Base-by-base conservation (phyloP, 257 asterid species). In the Primulina eburnea region DNA sequence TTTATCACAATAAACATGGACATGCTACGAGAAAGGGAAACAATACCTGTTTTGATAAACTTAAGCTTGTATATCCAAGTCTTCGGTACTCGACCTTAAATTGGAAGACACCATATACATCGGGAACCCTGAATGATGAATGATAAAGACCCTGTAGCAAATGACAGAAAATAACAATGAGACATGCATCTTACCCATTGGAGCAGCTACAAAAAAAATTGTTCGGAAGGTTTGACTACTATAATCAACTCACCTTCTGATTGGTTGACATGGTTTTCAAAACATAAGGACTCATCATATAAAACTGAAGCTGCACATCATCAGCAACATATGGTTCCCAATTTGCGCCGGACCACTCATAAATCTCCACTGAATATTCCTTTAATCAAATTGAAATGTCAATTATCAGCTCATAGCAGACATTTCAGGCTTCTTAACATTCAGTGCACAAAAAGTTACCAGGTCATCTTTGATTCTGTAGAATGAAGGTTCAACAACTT, bases 211-310 rank as follows among this genome's bases (percentile, higher is more conserved):
- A 24, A 47, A 16, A 77, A 55, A 47, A 47, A 72, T n/a, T n/a
- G 11, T 14, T 57, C 6, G 28, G 47, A 33, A 67, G 70, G 11
- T 11, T 60, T 60, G 16, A 40, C 67, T 40, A 29, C 62, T 16
- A 33, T 34, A 67, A 32, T 58, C 29, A 57, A 62, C 16, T 29
- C 75, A 89, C 98, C 97, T 92, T 85, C 79, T 80, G 69, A 84
- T 92, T 77, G 20, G 91, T 85, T 29, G 96, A 86, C 81, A 92
- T 57, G 71, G 89, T 84, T 83, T 90, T 92, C 81, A 92, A 80
- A 68, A 92, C 95, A 66, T 92, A 89, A 29, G 98, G 98, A 77
- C 98, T 92, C 98, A 92, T 92, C 98, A 92, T 89, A 81, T 88
- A 92, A 78, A 92, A 90, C 83, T 92, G 98, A 73, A 90, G 71